phyloP scores from a whole-genome alignment of 1,139 yeast species.

The Yamadazyma atlantica region DNA sequence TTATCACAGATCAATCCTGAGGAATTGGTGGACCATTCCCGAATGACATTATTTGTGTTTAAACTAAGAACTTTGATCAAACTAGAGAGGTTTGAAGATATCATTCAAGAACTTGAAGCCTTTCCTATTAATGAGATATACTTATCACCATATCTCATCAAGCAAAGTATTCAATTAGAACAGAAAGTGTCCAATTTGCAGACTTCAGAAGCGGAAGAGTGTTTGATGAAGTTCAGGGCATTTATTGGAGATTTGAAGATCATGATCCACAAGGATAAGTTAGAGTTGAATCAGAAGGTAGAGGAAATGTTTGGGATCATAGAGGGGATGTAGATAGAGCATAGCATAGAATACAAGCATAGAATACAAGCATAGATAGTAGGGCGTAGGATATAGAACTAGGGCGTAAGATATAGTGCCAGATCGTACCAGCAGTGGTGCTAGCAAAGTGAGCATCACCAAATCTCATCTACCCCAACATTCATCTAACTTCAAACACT shows the following conservation, averaged over 20 bases:
- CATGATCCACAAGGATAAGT: constrained; percentile 30
- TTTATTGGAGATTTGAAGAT: constrained; percentile 35
- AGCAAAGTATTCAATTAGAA: constrained; percentile 33
- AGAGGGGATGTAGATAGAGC: constrained; percentile 16
- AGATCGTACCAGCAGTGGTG: not conserved
- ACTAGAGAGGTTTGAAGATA: constrained; percentile 19
- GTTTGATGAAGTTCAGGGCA: constrained; percentile 22
- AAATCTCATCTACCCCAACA: no score
- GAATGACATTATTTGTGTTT: constrained; percentile 24
- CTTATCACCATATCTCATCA: constrained; percentile 36
- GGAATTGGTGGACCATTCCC: constrained; percentile 20
- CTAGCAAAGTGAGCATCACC: no score
- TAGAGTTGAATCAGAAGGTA: constrained; percentile 21
- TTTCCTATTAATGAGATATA: constrained; percentile 33
- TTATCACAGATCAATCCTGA: constrained; percentile 20
- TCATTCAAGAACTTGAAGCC: constrained; percentile 21
- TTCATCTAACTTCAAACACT: no score
- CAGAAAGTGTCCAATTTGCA: constrained; percentile 17
- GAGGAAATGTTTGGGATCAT: constrained; percentile 24
- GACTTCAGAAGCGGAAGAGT: constrained; percentile 2
- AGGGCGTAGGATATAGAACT: no score
- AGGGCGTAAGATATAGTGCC: not conserved
- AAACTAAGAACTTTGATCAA: constrained; percentile 23
- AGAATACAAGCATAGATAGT: no score
- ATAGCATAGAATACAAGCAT: no score